phyloP scores from a whole-genome alignment of 2,329 filamentous ascomycete species.

The Sclerotinia borealis region DNA sequence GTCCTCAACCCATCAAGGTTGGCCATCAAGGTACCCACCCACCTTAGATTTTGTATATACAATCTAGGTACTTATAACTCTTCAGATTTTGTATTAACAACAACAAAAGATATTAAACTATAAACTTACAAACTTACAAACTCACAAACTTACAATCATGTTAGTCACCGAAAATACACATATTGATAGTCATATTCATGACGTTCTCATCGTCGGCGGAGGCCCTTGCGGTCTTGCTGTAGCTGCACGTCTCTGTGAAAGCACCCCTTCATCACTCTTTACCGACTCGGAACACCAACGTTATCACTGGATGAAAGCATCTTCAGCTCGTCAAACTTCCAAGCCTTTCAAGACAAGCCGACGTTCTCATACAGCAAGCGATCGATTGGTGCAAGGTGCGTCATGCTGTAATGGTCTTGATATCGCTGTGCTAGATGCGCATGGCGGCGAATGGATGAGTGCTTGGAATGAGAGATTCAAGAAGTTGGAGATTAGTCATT shows the following conservation, averaged over 20 bases:
- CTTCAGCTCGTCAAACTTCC: conserved; percentile 46
- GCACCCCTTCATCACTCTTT: conserved; percentile 71
- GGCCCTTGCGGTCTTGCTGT: conserved; percentile 71
- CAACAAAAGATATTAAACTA: not conserved
- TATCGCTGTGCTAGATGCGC: conserved; percentile 62
- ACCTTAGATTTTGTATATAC: not conserved
- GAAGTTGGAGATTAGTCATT: conserved; percentile 61
- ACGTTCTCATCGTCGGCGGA: conserved; percentile 59
- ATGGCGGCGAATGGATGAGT: conserved; percentile 58
- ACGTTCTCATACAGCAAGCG: conserved; percentile 33
- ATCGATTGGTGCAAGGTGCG: conserved; percentile 27
- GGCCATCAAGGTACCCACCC: conserved; percentile 14
- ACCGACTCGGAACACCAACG: conserved; percentile 76
- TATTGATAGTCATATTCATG: conserved; percentile 41
- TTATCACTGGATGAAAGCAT: conserved; percentile 64
- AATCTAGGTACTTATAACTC: not conserved
- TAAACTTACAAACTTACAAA: not conserved
- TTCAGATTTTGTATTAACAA: not conserved
- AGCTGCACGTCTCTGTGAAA: conserved; percentile 65
- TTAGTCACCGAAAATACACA: conserved; percentile 9
- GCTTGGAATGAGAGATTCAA: conserved; percentile 66
- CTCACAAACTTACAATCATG: conserved; percentile 2
- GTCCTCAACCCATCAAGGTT: conserved; percentile 1
- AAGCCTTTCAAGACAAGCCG: conserved; percentile 28
- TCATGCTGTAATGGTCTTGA: conserved; percentile 18